Conservation (phyloP, 148 eudicot genomes). For the Rhododendron griersonianum region DNA sequence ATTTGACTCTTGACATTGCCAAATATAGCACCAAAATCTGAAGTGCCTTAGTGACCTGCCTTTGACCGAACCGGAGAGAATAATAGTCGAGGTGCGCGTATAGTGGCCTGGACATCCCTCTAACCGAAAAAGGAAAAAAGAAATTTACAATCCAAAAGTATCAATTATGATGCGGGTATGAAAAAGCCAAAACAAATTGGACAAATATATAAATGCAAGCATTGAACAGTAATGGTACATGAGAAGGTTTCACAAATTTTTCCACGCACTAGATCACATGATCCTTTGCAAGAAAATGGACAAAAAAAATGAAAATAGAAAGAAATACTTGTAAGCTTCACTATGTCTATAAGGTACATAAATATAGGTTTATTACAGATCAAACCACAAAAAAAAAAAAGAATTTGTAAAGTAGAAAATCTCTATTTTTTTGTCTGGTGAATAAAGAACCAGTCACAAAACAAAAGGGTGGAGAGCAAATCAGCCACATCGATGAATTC, state of each 20-base stretch:
- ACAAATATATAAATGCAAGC: background rate
- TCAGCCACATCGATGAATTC: background rate
- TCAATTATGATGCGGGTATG: background rate
- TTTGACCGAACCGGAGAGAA: too few relatives aligned
- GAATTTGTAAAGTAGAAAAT: background rate
- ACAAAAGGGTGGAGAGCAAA: background rate
- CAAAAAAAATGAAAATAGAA: background rate
- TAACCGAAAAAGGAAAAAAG: background rate
- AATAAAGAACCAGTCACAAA: background rate
- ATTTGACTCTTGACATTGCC: too few relatives aligned
- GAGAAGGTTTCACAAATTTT: background rate
- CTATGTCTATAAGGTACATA: background rate
- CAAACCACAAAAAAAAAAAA: background rate
- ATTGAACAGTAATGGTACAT: background rate
- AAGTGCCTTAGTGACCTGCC: too few relatives aligned
- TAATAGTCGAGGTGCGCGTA: background rate
- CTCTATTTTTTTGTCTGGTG: background rate
- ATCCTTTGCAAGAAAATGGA: background rate
- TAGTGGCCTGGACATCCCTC: too few relatives aligned
- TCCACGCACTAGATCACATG: background rate
- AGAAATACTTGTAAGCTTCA: background rate
- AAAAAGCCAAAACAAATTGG: background rate
- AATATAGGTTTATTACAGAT: slow-evolving; percentile 1
- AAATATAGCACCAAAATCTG: too few relatives aligned
- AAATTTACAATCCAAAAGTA: background rate